Evolutionary conservation across 129 eudicot genomes (phyloP), one percentile per base, ranked within the genome.

Genomic region (Tagetes erecta): DNA sequence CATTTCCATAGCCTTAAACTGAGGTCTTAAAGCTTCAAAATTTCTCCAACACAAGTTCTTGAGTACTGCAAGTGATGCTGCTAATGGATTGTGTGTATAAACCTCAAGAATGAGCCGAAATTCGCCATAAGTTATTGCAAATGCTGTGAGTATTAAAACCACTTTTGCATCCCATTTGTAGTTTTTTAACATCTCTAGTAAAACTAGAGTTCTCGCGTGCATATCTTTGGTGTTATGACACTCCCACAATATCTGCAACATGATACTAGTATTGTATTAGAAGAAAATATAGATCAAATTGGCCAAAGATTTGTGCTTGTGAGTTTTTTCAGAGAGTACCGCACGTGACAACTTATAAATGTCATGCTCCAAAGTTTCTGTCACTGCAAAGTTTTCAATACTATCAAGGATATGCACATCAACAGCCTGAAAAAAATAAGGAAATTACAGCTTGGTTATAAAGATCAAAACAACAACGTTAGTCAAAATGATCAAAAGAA

Each of bases 121-220:
- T 62, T 87, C 93, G 0, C 93, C 93, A 41, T 90, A 87, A 62
- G 67, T 79, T 67, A 85, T 85, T 9, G 93, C 84, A 62, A 87
- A 90, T 0, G 93, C 96, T 0, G 89, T 84, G 11, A 90, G 85
- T 49, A 87, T 65, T 42, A 90, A 73, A 66, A 82, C 88, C 79
- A 80, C 91, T 78, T 90, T 90, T 35, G 96, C 93, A 59, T 90
- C 93, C 96, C 96, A 90, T 59, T 84, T 37, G 73, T 87, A 87
- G 79, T 37, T 83, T 36, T 81, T 78, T 8, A 92, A 80, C 76
- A 76, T 80, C 67, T 89, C 87, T 4, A 92, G 81, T 80, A 89
- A 55, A 70, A 36, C 36, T 68, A 87, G 41, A 65, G 88, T 79
- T 68, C 74, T 83, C 2, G 64, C 36, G 79, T 89, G 91, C 49